phyloP scores from a whole-genome alignment of 177 flowering plant genomes.

The Vitis hybrid region DNA sequence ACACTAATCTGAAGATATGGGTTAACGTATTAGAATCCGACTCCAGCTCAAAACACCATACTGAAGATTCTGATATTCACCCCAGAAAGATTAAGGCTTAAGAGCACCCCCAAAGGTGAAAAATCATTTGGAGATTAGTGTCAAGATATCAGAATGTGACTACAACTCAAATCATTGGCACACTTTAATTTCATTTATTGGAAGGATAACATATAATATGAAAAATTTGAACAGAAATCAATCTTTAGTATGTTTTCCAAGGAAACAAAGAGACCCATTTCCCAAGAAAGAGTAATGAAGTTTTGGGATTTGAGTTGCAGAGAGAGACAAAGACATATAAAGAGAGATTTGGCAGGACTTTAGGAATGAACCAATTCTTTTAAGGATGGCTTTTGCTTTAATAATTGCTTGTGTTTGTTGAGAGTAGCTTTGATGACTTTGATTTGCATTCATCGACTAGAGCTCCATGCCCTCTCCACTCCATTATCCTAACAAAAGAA shows the following conservation, averaged over 20 bases:
- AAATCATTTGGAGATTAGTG: too few relatives aligned
- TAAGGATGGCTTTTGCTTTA: neutral
- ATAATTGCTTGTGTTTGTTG: too few relatives aligned
- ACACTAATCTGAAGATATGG: constrained; percentile 1
- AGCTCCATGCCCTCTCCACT: too few relatives aligned
- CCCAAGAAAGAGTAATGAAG: constrained; percentile 19
- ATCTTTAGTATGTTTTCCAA: neutral
- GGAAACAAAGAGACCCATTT: constrained; percentile 26
- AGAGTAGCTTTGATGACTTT: too few relatives aligned
- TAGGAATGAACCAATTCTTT: neutral
- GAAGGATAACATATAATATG: neutral
- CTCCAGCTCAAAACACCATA: too few relatives aligned
- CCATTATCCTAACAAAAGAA: too few relatives aligned
- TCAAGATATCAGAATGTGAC: neutral
- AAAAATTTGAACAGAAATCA: neutral
- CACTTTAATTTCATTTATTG: too few relatives aligned
- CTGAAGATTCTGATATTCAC: too few relatives aligned
- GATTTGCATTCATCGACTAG: too few relatives aligned
- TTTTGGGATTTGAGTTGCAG: neutral
- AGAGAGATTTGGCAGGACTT: too few relatives aligned
- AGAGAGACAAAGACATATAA: neutral
- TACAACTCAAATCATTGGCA: neutral
- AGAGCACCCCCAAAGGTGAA: too few relatives aligned
- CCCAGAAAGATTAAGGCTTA: too few relatives aligned
- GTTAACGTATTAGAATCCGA: neutral